Percentiles rank a stretch among this genome's conserved stretches.
Conservation (phyloP, 2,329 filamentous ascomycete species). For the Pyricularia pennisetigena region DNA sequence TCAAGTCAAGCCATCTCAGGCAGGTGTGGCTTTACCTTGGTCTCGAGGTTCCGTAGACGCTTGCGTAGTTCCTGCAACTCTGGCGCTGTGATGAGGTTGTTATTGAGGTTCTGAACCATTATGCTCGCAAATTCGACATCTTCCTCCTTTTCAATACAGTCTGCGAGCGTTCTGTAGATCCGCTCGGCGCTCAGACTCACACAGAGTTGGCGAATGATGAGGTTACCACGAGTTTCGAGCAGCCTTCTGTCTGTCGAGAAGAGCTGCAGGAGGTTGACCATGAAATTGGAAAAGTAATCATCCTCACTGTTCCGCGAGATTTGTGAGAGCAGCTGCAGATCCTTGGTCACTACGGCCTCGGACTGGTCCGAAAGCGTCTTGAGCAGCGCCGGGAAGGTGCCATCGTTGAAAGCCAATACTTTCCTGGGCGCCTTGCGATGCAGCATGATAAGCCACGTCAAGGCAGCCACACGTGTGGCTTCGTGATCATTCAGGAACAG, state of each 20-base stretch:
- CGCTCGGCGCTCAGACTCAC: constrained; percentile 86
- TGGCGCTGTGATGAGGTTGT: constrained; percentile 95
- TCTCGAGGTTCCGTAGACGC: constrained; percentile 80
- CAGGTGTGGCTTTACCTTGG: constrained; percentile 48
- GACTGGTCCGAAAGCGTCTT: constrained; percentile 95
- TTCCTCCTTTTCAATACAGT: constrained; percentile 95
- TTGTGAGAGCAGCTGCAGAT: constrained; percentile 86
- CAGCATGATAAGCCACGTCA: constrained; percentile 96
- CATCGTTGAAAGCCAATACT: constrained; percentile 90
- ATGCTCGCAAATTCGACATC: constrained; percentile 98
- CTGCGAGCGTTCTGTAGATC: constrained; percentile 90
- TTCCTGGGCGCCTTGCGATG: constrained; percentile 91
- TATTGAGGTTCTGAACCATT: constrained; percentile 99
- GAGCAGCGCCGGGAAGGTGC: constrained; percentile 88
- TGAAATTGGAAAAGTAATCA: constrained; percentile 95
- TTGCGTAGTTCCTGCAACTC: constrained; percentile 88
- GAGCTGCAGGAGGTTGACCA: constrained; percentile 90
- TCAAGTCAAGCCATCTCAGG: neutral
- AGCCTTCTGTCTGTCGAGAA: constrained; percentile 91
- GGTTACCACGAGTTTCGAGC: constrained; percentile 83
- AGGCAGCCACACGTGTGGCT: constrained; percentile 82
- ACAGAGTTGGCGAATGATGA: constrained; percentile 93
- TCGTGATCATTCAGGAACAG: constrained; percentile 96
- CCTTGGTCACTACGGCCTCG: constrained; percentile 90
- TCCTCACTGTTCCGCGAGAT: constrained; percentile 96